Base-by-base conservation (phyloP, 495 filamentous ascomycete genomes). In the Echria macrotheca region DNA sequence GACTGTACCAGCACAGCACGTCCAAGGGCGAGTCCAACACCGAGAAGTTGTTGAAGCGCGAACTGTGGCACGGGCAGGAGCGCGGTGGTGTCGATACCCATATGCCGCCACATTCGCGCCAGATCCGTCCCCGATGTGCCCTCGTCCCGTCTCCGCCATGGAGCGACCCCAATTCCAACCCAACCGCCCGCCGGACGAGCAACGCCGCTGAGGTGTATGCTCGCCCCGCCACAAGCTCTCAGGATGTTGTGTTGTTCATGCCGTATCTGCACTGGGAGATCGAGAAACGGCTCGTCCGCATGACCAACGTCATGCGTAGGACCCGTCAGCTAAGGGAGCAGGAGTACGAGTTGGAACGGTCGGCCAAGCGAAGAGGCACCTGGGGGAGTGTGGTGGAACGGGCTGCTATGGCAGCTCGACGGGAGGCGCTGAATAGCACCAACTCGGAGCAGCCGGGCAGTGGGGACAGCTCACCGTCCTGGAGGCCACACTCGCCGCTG, bases 201-300 rank as follows among this genome's bases (percentile, higher is more conserved):
- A 17, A n/a, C 7, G 46, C 12, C 14, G 7, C 36, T 4, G 0
- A 33, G 6, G 38, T 29, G 1, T 55, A 50, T 25, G 43, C 42
- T 14, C 48, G 21, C 7, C 50, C 54, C 1, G 21, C 52, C 3
- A 37, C 39, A 1, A 37, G 41, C 32, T 46, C 52, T 6, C 52
- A 59, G 17, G 52, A 59, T 25, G 45, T 59, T 26, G 56, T 59
- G 4, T 26, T 59, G 8, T 59, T 59, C 45, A 61, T 61, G 58
- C 55, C 58, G 3, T 61, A 53, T 21, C 42, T 61, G n/a, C 58
- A 61, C 15, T 61, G 58, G 58, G 58, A 58, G 18, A 58, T 55
- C 14, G 58, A 58, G 23, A 61, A 58, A 29, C 52, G 58, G 3
- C 52, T 61, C 4, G 38, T 48, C n/a, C 47, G 58, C 7, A 61